Evolutionary conservation across 2,329 filamentous ascomycete species (phyloP).

Genomic region (Ophiostoma triangulosporum): DNA sequence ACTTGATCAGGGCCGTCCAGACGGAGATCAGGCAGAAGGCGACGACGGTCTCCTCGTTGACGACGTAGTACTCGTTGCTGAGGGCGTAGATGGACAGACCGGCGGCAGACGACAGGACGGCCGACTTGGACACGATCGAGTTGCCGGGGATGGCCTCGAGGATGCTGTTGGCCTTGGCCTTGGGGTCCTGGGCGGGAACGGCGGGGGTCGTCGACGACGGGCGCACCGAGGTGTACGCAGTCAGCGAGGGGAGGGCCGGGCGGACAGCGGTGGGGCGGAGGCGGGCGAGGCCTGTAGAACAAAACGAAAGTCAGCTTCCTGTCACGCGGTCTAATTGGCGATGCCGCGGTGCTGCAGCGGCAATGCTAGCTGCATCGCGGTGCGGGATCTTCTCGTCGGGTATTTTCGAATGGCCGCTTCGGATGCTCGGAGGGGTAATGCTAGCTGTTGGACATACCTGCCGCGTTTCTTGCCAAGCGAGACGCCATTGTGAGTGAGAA

Average conservation of each 20-base stretch:
- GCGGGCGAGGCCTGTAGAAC: conserved; percentile 11
- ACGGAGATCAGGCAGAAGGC: conserved; percentile 85
- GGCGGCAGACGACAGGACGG: conserved; percentile 85
- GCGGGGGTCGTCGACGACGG: conserved; percentile 42
- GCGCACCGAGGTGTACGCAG: conserved; percentile 54
- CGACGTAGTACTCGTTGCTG: conserved; percentile 98
- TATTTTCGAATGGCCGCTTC: background rate
- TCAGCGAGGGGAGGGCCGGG: conserved; percentile 19
- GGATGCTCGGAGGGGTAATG: background rate
- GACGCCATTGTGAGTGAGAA: conserved; percentile 77
- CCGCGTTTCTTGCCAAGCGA: conserved; percentile 87
- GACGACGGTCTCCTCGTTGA: conserved; percentile 97
- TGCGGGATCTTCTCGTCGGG: background rate
- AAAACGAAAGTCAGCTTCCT: background rate
- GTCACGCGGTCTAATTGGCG: background rate
- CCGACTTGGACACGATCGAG: conserved; percentile 87
- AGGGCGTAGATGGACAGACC: conserved; percentile 88
- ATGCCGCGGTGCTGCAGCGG: background rate
- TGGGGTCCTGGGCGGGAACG: conserved; percentile 75
- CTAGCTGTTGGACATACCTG: conserved; percentile 52
- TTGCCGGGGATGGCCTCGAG: conserved; percentile 86
- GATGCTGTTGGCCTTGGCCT: conserved; percentile 94
- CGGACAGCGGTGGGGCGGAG: conserved; percentile 12
- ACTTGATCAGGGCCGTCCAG: conserved; percentile 86
- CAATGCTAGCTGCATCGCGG: background rate